Evolutionary conservation across 1,284 basidiomycete species (phyloP), one percentile per base, ranked within the genome.

Genomic region (Ceratobasidium sp.): DNA sequence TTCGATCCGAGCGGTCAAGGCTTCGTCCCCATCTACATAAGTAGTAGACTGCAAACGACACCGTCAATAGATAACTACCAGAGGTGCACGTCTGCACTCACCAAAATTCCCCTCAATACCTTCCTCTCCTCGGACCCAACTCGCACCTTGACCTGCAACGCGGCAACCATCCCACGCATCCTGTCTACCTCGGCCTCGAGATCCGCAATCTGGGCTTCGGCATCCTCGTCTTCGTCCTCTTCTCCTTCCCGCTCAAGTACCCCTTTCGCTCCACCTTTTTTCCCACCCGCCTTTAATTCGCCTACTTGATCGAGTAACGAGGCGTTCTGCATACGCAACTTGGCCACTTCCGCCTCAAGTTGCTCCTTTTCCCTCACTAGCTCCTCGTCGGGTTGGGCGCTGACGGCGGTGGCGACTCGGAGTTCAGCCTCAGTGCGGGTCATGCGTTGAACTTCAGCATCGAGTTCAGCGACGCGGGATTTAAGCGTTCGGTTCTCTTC

Each of bases 401-500:
- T 38, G 6, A 40, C 64, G 3, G 17, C 31, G 8, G 38, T 38
- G 15, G 64, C 20, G 5, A 32, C 52, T 15, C 64, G 64, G 15
- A 67, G n/a, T 29, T 54, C 52, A n/a, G 64, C 38, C 38, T 67
- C 64, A 17, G 52, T 34, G 13, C 52, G 50, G 25, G 52, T 52
- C 64, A 67, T 67, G 0, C 64, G 64, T 55, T 67, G 64, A 17
- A 67, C 52, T 34, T 67, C 64, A 5, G 64, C 52, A 8, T 34
- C 32, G 22, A 67, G 52, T 10, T 67, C 64, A 8, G 64, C 32
- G 27, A 67, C 38, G 20, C 43, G 40, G 38, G 50, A 4, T 34
- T 67, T 25, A 1, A 93, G 77, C 0, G 83, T 81, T 10, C 86
- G 81, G 73, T 91, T 92, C 77, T 92, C 88, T 75, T 93, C 91